Base-by-base conservation (phyloP, 2,329 filamentous ascomycete genomes). In the Aspergillus ruber region DNA sequence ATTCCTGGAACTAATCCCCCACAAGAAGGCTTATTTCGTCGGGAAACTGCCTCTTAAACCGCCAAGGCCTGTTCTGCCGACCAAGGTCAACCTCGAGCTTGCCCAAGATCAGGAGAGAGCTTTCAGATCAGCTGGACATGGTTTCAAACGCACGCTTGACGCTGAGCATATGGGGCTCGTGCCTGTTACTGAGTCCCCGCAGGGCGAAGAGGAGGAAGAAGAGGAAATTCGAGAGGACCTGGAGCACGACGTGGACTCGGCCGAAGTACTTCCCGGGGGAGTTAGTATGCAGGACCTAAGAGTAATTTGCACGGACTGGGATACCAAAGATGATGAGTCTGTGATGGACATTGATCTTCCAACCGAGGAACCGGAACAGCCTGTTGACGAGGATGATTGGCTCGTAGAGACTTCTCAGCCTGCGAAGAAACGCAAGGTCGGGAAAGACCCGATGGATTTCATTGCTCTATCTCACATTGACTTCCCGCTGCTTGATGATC, bases 271-370 rank as follows among this genome's bases (percentile, higher is more conserved):
- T 7, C 72, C 72, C 15, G 87, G 84, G 27, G 88, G 88, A 2
- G 81, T 88, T 51, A 86, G 81, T 0, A 79, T 91, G 67, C 80
- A 85, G 45, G 90, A 97, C 59, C 81, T 98, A 47, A 82, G 88
- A 48, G 81, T 94, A 42, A 81, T 93, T 5, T 96, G 90, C 60
- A 82, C 88, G 50, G 88, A 96, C 64, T 97, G 89, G 86, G 83
- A 87, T 47, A 69, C 82, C 15, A 77, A 82, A 41, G 82, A 84
- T 44, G 70, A 78, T 18, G 66, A 74, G 21, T 71, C 75, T 20
- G 56, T 63, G 61, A 62, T 68, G 44, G 65, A 69, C 21, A 45
- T 59, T 20, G 60, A 59, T 7, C 44, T 52, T 12, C 35, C 49
- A 7, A 23, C 38, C 9, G 36, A 51, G 12, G 54, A 58, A 7